These are phyloP conservation scores for Penicillium sp. DNA, from an alignment of 2,329 filamentous ascomycete species.

Conservation along the genomic window DNA sequence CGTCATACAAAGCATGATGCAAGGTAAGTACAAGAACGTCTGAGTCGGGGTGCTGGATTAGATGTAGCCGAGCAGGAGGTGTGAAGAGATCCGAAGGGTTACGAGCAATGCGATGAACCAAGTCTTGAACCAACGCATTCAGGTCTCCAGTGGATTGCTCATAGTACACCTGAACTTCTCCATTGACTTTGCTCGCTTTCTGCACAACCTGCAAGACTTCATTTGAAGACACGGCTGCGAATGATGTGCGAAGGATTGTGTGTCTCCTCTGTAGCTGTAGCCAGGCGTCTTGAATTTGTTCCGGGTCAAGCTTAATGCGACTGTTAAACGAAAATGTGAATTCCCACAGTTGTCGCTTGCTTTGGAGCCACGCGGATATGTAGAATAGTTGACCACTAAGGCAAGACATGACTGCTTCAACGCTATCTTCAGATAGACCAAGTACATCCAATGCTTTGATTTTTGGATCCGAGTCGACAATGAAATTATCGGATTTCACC, in stretches of 20 bases:
- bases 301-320: neutral
- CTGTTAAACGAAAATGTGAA: slow-evolving; percentile 8
- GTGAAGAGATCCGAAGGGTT: slow-evolving; percentile 1
- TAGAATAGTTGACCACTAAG: slow-evolving; percentile 10
- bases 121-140: neutral
- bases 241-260: slow-evolving; percentile 11
- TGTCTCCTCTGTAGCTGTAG: slow-evolving; percentile 8
- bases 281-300: slow-evolving; percentile 1
- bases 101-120: neutral
- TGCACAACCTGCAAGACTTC: slow-evolving; percentile 6
- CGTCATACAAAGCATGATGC: slow-evolving; percentile 17
- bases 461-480: neutral
- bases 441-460: neutral
- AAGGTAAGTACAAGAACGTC: slow-evolving; percentile 7
- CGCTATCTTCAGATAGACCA: neutral
- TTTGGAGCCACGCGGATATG: slow-evolving; percentile 8
- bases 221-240: slow-evolving; percentile 1
- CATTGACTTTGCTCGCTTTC: neutral
- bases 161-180: neutral
- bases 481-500: too few species aligned
- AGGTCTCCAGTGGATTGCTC: neutral
- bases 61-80: neutral
- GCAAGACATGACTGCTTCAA: neutral
- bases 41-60: neutral
- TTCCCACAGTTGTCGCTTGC: slow-evolving; percentile 11